Evolutionary conservation across 148 eudicot species (phyloP), one percentile per base, ranked within the genome.

Genomic region (Diospyros lotus): DNA sequence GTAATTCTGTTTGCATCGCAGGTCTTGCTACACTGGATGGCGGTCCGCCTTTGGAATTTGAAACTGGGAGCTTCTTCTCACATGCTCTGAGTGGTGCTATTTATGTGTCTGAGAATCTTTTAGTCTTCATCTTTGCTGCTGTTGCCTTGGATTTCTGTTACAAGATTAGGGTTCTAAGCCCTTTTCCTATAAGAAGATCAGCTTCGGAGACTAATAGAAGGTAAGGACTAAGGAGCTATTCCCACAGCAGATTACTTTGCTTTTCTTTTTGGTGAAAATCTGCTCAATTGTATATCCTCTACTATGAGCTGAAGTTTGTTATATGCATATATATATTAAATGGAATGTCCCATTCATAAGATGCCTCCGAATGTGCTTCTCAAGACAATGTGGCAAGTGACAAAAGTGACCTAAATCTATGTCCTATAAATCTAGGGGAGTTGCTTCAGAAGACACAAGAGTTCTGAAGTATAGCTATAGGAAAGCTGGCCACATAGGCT

Each of bases 111-210:
- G 90, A 91, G 80, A 91, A 86, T 82, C 85, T 93, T 62, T 73
- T 96, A 45, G 80, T 96, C 58, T 96, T 96, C 78, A 46, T 86
- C 56, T 89, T 93, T 78, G 98, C 99, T 63, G 93, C 90, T 69
- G 93, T 89, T 77, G 91, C 86, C 39, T 77, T 96, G 72, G 99
- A 96, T 80, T 83, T 93, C 77, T 96, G 98, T 89, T 88, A 87
- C 58, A 96, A 93, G 87, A 73, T 83, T 71, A 76, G 94, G 80
- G 15, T 89, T 71, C 60, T 96, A 55, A 93, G 94, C 56, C 93
- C 98, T 45, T 96, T 89, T 78, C 98, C 98, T 28, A 85, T 86
- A 67, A 82, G 80, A 74, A 75, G 73, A 73, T 72, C 83, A 46
- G 76, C 78, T 73, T 76, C 75, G 75, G 77, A 70, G 67, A 80